Conservation (phyloP, 148 eudicot genomes). For the Chenopodium suecicum region DNA sequence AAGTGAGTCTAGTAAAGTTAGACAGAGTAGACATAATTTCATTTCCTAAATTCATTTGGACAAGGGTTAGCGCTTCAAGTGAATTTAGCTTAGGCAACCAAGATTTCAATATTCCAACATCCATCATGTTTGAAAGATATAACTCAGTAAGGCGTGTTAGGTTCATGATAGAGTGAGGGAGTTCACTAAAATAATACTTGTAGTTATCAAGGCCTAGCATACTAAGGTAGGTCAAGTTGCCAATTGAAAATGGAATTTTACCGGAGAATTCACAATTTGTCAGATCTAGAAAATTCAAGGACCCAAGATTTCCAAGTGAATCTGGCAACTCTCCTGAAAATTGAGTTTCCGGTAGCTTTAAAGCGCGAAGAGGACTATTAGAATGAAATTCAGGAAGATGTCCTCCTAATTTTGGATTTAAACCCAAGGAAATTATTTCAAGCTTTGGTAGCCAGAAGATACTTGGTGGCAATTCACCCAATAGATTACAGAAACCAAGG, state of each 20-base stretch:
- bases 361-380: background rate
- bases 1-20: background rate
- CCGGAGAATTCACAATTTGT: background rate
- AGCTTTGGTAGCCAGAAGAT: slow-evolving; percentile 31
- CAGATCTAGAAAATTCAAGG: background rate
- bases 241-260: slow-evolving; percentile 12
- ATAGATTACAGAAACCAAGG: background rate
- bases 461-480: background rate
- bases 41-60: background rate
- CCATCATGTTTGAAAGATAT: background rate
- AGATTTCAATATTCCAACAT: background rate
- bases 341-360: background rate
- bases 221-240: too few relatives aligned
- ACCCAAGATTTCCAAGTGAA: slow-evolving; percentile 20
- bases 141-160: background rate
- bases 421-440: background rate
- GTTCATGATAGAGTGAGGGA: slow-evolving; percentile 8
- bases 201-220: too few relatives aligned
- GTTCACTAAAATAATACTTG: background rate
- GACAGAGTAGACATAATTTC: background rate
- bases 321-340: slow-evolving; percentile 24
- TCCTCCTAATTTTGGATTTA: slow-evolving; percentile 18
- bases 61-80: too few relatives aligned
- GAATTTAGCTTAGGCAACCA: too few relatives aligned
- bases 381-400: slow-evolving; percentile 27